Base-by-base conservation (phyloP, 202 grass and related monocot genomes). In the Saccharum hybrid region DNA sequence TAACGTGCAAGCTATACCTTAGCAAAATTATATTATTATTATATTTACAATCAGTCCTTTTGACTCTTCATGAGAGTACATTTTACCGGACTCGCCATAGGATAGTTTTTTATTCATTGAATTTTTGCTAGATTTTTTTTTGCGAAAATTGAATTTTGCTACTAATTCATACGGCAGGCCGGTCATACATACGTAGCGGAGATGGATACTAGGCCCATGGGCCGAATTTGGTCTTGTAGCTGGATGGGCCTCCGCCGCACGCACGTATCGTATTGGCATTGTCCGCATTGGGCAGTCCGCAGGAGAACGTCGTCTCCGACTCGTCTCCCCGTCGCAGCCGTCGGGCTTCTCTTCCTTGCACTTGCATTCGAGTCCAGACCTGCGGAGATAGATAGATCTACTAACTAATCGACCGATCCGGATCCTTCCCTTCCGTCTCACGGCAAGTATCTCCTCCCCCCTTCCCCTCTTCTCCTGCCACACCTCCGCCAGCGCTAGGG, bases 371-470 rank as follows among this genome's bases (percentile, higher is more conserved):
- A 81, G 66, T 70, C 65, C 78, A 57, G 41, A 2, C 5, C 23
- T 34, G 10, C 41, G 54, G 63, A 69, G 34, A 59, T 33, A 52
- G 54, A 56, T 57, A 59, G 51, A 75, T 80, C 78, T 9, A 57
- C 26, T 26, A 26, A 26, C 52, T 57, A 36, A 68, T 69, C 64
- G 33, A 81, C 14, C 78, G 65, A 57, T 70, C 78, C 34, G 66
- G 78, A 81, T 81, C 76, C 21, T 52, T 75, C 72, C 64, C 82
- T 77, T 84, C 73, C 73, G 26, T 34, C 75, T 15, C 49, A 84
- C 82, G 82, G 73, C 82, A 84, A 77, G 73, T 84, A 9, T 68
- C 37, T 1, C 19, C 30, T 28, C 28, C 28, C 6, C 23, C 19
- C 5, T 7, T 14, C 57, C 2, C n/a, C 11, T 31, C 7, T 11